Base-by-base conservation (phyloP, 257 asterid genomes). In the Cinchona pubescens region DNA sequence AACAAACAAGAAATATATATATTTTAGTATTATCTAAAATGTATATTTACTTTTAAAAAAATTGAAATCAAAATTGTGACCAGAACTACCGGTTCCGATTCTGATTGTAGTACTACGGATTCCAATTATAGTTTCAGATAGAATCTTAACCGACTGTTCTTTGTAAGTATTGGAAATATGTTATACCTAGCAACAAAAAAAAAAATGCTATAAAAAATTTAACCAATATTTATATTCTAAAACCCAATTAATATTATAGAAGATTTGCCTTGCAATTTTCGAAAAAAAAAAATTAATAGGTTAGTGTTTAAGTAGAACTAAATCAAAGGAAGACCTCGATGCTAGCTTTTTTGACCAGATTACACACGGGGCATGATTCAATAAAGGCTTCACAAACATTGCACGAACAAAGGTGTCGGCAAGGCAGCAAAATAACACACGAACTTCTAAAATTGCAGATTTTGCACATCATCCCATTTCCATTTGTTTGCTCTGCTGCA, bases 381-480 rank as follows among this genome's bases (percentile, higher is more conserved):
- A 92, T 82, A 68, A 89, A 81, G 37, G 85, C 82, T 18, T 81
- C 96, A 66, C 97, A 94, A 48, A 66, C 74, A 46, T 74, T 76
- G 87, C 98, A 94, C 7, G 86, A 82, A 42, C 91, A 89, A 1
- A 94, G 86, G 78, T 94, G 98, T 70, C 97, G 83, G 67, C 97
- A 94, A 0, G 97, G 97, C 51, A 94, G 71, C 81, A 92, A 75
- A 58, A 94, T 74, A 16, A 92, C 88, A 71, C 95, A 77, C 81
- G 90, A 78, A 27, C 79, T 78, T 78, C 90, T 69, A 71, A 46
- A 32, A 55, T 78, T 77, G 81, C 98, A 92, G 40, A 84, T 67
- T 75, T 83, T 88, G 80, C 98, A 94, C 2, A 71, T 43, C 88
- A 56, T 84, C 75, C 56, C 45, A 18, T 67, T 43, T 7, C 46